These are phyloP conservation scores for Kazachstania sp. DNA, from an alignment of 1,139 yeast species.

Conservation along the genomic window DNA sequence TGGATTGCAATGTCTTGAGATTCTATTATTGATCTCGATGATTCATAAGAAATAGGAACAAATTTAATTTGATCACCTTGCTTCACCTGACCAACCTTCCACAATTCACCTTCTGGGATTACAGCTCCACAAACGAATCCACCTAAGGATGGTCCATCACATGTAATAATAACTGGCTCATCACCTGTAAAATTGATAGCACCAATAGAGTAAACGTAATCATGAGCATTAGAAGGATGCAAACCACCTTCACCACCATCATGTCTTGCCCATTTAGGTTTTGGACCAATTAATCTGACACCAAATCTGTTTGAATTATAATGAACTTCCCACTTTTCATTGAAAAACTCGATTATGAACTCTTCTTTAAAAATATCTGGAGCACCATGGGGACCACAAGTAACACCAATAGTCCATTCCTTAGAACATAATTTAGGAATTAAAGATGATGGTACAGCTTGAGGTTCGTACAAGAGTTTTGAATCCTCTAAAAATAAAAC, in stretches of 20 bases:
- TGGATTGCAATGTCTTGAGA: slow-evolving; percentile 51
- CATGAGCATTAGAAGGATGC: slow-evolving; percentile 97
- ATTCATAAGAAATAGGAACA: slow-evolving; percentile 61
- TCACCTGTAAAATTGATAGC: slow-evolving; percentile 97
- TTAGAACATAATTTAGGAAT: slow-evolving; percentile 45
- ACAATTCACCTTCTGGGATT: slow-evolving; percentile 90
- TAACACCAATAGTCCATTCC: slow-evolving; percentile 84
- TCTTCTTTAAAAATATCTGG: slow-evolving; percentile 88
- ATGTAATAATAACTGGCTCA: slow-evolving; percentile 91
- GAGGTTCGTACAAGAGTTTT: slow-evolving; percentile 54
- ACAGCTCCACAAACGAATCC: slow-evolving; percentile 97
- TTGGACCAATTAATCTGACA: slow-evolving; percentile 88
- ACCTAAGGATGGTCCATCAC: slow-evolving; percentile 96
- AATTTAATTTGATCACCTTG: slow-evolving; percentile 85
- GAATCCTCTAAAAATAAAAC: slow-evolving; percentile 81
- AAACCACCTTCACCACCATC: slow-evolving; percentile 98
- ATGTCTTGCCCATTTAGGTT: slow-evolving; percentile 92
- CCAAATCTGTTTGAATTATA: slow-evolving; percentile 96
- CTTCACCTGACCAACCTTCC: slow-evolving; percentile 96
- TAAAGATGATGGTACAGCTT: slow-evolving; percentile 45
- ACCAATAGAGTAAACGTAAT: slow-evolving; percentile 91
- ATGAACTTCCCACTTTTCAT: slow-evolving; percentile 83
- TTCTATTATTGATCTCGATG: slow-evolving; percentile 56
- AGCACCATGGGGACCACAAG: slow-evolving; percentile 96
- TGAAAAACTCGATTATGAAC: slow-evolving; percentile 65